Evolutionary conservation across 371 early-diverging fungal species (phyloP).

Genomic region (Zychaea mexicana): DNA sequence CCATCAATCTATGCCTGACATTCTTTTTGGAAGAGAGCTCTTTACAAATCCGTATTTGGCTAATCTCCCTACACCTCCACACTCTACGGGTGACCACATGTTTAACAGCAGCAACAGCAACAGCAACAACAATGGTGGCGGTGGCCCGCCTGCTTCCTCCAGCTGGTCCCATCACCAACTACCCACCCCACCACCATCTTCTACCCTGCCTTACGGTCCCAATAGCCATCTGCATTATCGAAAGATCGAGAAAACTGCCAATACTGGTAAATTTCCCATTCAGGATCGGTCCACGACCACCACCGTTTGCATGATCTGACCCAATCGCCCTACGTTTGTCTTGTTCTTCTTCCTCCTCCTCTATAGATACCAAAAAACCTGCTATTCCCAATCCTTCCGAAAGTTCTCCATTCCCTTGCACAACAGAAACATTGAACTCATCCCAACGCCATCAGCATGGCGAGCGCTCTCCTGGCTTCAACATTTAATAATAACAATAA

Average conservation of each 20-base stretch:
- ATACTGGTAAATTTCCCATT: conserved; percentile 1
- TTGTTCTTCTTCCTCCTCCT: not conserved
- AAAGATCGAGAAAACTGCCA: not conserved
- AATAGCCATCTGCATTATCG: not conserved
- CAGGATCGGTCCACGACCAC: not conserved
- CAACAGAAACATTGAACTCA: conserved; percentile 2
- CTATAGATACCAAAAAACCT: conserved; percentile 13
- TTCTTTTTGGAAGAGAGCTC: conserved; percentile 8
- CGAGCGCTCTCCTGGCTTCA: conserved; percentile 12
- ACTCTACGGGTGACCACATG: not conserved
- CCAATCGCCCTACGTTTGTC: not conserved
- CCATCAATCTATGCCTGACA: conserved; percentile 16
- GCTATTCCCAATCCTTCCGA: conserved; percentile 12
- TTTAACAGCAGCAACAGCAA: too few relatives aligned
- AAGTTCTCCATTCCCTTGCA: conserved; percentile 14
- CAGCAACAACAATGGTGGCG: too few relatives aligned
- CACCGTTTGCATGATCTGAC: not conserved
- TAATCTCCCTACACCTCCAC: not conserved
- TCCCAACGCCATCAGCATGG: conserved; percentile 5
- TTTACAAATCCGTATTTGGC: not conserved
- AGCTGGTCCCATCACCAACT: conserved; percentile 5
- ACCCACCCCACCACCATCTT: conserved; percentile 5
- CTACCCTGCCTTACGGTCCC: not conserved
- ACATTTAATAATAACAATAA: conserved; percentile 11
- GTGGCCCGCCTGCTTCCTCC: not conserved